These are phyloP conservation scores for Fulvia fulva DNA, from an alignment of 2,329 filamentous ascomycete genomes.

Conservation along the genomic window DNA sequence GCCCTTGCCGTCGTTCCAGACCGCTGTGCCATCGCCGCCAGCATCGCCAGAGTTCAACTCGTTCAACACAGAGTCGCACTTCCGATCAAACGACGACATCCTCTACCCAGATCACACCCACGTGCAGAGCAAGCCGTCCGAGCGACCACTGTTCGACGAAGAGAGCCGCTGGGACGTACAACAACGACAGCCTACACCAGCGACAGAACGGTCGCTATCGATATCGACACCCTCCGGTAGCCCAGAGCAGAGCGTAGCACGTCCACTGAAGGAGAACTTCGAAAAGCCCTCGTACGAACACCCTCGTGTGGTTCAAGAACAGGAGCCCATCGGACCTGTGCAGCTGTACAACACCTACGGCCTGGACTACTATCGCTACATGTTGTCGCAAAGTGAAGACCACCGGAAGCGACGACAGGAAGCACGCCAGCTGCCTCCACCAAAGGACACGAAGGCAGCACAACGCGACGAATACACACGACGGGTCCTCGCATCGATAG, in stretches of 20 bases:
- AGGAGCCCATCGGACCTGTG: slow-evolving; percentile 8
- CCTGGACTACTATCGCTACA: slow-evolving; percentile 16
- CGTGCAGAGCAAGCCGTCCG: not conserved
- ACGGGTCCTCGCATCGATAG: slow-evolving; percentile 16
- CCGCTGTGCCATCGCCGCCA: slow-evolving; percentile 19
- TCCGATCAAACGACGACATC: slow-evolving; percentile 16
- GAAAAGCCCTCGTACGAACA: not conserved
- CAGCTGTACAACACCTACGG: slow-evolving; percentile 14
- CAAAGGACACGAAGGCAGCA: slow-evolving; percentile 1
- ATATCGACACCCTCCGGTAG: slow-evolving; percentile 2
- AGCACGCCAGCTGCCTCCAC: slow-evolving; percentile 14
- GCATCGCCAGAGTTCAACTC: slow-evolving; percentile 21
- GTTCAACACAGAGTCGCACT: slow-evolving; percentile 7
- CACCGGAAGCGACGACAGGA: slow-evolving; percentile 2
- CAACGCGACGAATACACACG: slow-evolving; percentile 15
- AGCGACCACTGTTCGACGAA: slow-evolving; percentile 7
- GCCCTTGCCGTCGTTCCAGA: slow-evolving; percentile 5
- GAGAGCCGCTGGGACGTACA: not conserved
- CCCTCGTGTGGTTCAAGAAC: no score
- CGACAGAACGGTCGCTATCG: not conserved
- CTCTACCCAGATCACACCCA: slow-evolving; percentile 19
- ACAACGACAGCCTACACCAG: not conserved
- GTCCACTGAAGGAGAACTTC: not conserved
- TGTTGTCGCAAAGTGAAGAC: slow-evolving; percentile 14
- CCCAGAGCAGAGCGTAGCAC: not conserved